Conservation (phyloP, 208 protist genomes). For the Crithidia brevicula region DNA sequence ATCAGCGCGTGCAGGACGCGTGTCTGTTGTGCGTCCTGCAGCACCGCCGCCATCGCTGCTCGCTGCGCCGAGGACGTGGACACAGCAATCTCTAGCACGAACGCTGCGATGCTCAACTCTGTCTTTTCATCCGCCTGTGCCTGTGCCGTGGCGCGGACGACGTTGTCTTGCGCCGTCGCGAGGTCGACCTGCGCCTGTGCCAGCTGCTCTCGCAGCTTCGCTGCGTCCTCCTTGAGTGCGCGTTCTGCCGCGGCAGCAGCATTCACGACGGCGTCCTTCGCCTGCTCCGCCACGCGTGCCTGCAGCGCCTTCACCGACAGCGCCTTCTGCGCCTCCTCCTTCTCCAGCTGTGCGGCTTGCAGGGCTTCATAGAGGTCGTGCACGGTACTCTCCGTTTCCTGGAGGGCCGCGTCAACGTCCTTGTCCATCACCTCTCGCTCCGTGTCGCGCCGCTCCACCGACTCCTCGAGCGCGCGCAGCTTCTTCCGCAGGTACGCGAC, state of each 20-base stretch:
- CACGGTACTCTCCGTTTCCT: slow-evolving; percentile 67
- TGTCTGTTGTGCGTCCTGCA: slow-evolving; percentile 17
- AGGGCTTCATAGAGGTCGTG: slow-evolving; percentile 56
- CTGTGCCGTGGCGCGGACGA: background rate
- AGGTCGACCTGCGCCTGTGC: slow-evolving; percentile 7
- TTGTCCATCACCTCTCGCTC: slow-evolving; percentile 38
- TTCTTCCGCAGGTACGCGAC: slow-evolving; percentile 18
- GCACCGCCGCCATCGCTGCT: background rate
- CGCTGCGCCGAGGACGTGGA: slow-evolving; percentile 5
- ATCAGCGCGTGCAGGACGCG: slow-evolving; percentile 27
- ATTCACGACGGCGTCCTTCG: slow-evolving; percentile 13
- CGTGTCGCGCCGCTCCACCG: slow-evolving; percentile 44
- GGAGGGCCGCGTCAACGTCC: slow-evolving; percentile 47
- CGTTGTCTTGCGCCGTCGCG: slow-evolving; percentile 4
- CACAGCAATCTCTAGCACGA: slow-evolving; percentile 12
- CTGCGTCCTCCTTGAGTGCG: slow-evolving; percentile 38
- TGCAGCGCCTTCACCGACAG: slow-evolving; percentile 15
- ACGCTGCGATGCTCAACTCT: slow-evolving; percentile 12
- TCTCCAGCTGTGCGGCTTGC: slow-evolving; percentile 35
- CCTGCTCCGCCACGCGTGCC: slow-evolving; percentile 25
- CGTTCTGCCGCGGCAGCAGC: slow-evolving; percentile 41
- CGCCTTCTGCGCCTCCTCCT: slow-evolving; percentile 24
- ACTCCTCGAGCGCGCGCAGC: slow-evolving; percentile 42
- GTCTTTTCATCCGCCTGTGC: slow-evolving; percentile 11
- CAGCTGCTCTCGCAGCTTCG: slow-evolving; percentile 25